Base-by-base conservation (phyloP, 345 rosid species). In the Zanthoxylum bungeanum region DNA sequence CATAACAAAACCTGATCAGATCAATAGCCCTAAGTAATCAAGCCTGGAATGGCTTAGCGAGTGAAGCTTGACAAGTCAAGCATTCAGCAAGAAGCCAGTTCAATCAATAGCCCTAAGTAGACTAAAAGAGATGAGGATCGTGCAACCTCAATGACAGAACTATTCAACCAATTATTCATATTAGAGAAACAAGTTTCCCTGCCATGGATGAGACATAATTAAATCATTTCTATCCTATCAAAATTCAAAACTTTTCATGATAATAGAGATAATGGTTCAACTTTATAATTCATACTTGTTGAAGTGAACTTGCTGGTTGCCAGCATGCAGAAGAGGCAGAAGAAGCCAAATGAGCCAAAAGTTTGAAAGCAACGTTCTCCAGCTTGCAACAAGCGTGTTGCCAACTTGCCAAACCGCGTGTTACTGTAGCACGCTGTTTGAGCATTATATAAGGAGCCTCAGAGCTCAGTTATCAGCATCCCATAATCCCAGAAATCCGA, bases 181-280 rank as follows among this genome's bases (percentile, higher is more conserved):
- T 6, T 50, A 39, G n/a, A 46, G 25, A 74, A 46, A 46, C 36
- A 66, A 57, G 12, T 24, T 0, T 62, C 27, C 63, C 33, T 24
- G 37, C 34, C 47, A 22, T 16, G 22, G 46, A 68, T 37, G 44
- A 24, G 60, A 30, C 22, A 61, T 21, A 34, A 53, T 58, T 40
- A 28, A 37, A 64, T 25, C 9, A n/a, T 12, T 58, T 34, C 56
- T 9, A 34, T 28, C 22, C 59, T 51, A 10, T 9, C 37, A 66
- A n/a, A n/a, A n/a, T n/a, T n/a, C n/a, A n/a, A 65, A 51, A 40
- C 66, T 63, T 21, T 57, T 11, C 66, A 22, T 34, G 39, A 42
- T 9, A n/a, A 47, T 27, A 70, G 49, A 58, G 60, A 24, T 42
- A 65, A 55, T 59, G n/a, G n/a, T n/a, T n/a, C n/a, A n/a, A n/a